A percentile compares a stretch with the other conserved stretches of the same genome.
phyloP scores from a whole-genome alignment of 148 eudicot species.

The Dysphania ambrosioides region DNA sequence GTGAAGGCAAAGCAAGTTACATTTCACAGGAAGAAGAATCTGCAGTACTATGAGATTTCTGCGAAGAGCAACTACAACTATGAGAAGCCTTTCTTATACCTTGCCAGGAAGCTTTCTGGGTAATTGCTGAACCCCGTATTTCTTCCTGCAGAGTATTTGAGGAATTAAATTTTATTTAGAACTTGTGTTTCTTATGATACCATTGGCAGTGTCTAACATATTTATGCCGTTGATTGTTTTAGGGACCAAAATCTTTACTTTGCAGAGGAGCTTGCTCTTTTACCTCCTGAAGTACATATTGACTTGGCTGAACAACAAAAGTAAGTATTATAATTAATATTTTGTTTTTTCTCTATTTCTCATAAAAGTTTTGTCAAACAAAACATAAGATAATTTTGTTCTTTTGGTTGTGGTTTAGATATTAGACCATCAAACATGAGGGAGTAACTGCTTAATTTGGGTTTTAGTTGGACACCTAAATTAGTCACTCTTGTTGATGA shows the following conservation, averaged over 20 bases:
- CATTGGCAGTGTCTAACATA: neutral
- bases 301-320: conserved; percentile 10
- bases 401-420: neutral
- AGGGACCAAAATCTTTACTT: conserved; percentile 13
- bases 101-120: conserved; percentile 40
- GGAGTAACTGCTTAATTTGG: too few relatives aligned
- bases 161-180: neutral
- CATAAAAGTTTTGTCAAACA: too few relatives aligned
- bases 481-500: too few relatives aligned
- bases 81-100: conserved; percentile 46
- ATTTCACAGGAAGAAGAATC: conserved; percentile 40
- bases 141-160: neutral
- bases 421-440: neutral
- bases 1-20: conserved; percentile 38
- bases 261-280: neutral
- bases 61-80: conserved; percentile 43
- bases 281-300: conserved; percentile 20
- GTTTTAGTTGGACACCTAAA: too few relatives aligned
- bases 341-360: too few relatives aligned
- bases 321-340: conserved; percentile 14
- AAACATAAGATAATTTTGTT: too few relatives aligned
- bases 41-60: conserved; percentile 43
- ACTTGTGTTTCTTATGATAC: neutral
- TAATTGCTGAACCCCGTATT: neutral
- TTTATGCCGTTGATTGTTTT: neutral